Evolutionary conservation across 495 filamentous ascomycete species (phyloP), one percentile per base, ranked within the genome.

Genomic region (Trichoderma reesei): DNA sequence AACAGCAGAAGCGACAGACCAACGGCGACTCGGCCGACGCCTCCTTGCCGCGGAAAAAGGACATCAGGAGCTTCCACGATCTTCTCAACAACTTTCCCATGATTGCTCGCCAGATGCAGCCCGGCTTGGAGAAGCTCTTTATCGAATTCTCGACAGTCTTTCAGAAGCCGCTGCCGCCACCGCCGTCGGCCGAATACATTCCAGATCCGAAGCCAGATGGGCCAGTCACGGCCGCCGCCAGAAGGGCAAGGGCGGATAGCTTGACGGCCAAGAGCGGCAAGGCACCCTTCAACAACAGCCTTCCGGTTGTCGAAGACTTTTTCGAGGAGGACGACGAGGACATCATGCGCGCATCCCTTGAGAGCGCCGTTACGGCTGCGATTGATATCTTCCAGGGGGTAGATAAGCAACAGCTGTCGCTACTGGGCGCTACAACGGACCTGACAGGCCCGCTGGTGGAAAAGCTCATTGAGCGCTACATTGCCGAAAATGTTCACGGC

Each of bases 71-170:
- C 2, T 98, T 99, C 73, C 89, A 88, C 62, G 94, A 98, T 64
- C 80, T 99, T 54, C 81, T 99, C 44, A 90, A 91, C 65, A 82
- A 91, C 65, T 99, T 97, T 65, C 95, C 95, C 11, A 91, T 95
- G 83, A 99, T 99, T 67, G 92, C 94, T 39, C 83, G 90, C 65
- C 95, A 98, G 75, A 96, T 98, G 93, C 90, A 96, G 70, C 84
- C 87, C 2, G 95, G 95, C 0, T 76, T 99, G 20, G 92, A 98
- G 72, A 85, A 89, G 73, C 73, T 99, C 46, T 97, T 98, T 68
- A 87, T 86, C 60, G 91, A 96, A 65, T 97, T 98, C 73, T 88
- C 85, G 8, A 85, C 83, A 48, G 88, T 92, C 51, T 87, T 96
- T 64, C 88, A 95, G 65, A 92, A 89, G 67, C 90, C 90, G 14